Base-by-base conservation (phyloP, 2,329 filamentous ascomycete species). In the Colletotrichum sublineola region DNA sequence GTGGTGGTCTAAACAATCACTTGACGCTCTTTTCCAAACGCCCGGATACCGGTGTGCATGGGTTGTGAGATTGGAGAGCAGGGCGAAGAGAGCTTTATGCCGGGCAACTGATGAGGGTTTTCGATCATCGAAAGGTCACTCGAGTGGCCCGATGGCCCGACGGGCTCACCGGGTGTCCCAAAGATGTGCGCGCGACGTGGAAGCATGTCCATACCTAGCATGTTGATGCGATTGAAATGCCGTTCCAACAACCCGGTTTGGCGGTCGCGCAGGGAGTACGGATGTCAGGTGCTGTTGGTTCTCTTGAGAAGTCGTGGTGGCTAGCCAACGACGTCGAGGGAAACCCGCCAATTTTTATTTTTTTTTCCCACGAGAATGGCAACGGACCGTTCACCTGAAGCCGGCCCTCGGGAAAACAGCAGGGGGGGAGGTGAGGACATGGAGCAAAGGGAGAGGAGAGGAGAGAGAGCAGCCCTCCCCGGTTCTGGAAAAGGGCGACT, bases 41-140 rank as follows among this genome's bases (percentile, higher is more conserved):
- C 64, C 52, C 58, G 65, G 64, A 56, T 44, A 68, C 68, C 68
- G 68, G 68, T 71, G 57, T 71, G 68, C 64, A 71, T 46, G 52
- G 68, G 44, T 62, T 8, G n/a, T 33, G 31, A 62, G 33, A 71
- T 24, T 53, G 61, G 33, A 63, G 20, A 14, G 20, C 36, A 36
- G 42, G 42, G 48, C 46, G 33, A 12, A n/a, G 11, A 52, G 14
- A 60, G n/a, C 12, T 29, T 36, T n/a, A 38, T 18, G 18, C 29
- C 44, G n/a, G 38, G 40, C 38, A 29, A 18, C 56, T 29, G 57
- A 46, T 52, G 18, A 53, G 36, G 11, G n/a, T 12, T 57, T 44
- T n/a, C 3, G 44, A n/a, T 46, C 11, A 40, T 57, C 57, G 63
- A 42, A 57, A 50, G n/a, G 48, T 52, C 48, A 7, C n/a, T 20